Evolutionary conservation across 371 early-diverging fungal species (phyloP), one percentile per base, ranked within the genome.

Genomic region (Fennellomyces sp.): DNA sequence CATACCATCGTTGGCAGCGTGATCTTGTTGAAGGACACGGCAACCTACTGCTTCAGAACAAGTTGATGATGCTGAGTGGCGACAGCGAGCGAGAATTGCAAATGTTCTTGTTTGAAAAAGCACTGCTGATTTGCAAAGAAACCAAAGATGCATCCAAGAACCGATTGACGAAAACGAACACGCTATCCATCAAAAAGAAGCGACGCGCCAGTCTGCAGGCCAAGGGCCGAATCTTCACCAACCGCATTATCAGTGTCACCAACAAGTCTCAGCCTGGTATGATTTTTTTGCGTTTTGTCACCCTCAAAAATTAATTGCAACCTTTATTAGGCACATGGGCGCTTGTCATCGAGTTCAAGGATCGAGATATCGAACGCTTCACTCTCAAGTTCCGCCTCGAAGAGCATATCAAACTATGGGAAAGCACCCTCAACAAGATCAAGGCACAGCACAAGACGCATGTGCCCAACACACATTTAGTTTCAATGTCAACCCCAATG

Each of bases 391-490:
- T 94, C 73, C 79, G 93, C 25, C 91, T 93, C 61, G 92, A 90
- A 63, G 98, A 98, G 65, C 97, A 97, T 68, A 82, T 93, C 25
- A 87, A 86, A 52, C 81, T 90, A 57, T 98, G 98, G 98, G 88
- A 91, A 74, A 70, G 74, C 12, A 83, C 91, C 0, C 62, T 94
- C 26, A 83, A 87, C 51, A 76, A 80, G 56, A 45, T 30, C 27
- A 58, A 60, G 17, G 55, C 27, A 11, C 41, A 19, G 2, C 62
- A 41, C 39, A 72, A 66, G 41, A 57, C 69, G 19, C 64, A 64
- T 53, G 76, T 78, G 15, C 72, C 79, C 30, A 79, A 78, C 41
- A 75, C 78, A 6, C 73, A 75, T 26, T 59, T 79, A 3, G 65
- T 69, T 50, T 81, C 72, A 36, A 73, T 69, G 72, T 73, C 76